Evolutionary conservation across 2,329 filamentous ascomycete species (phyloP).

Genomic region (Talaromyces islandicus): DNA sequence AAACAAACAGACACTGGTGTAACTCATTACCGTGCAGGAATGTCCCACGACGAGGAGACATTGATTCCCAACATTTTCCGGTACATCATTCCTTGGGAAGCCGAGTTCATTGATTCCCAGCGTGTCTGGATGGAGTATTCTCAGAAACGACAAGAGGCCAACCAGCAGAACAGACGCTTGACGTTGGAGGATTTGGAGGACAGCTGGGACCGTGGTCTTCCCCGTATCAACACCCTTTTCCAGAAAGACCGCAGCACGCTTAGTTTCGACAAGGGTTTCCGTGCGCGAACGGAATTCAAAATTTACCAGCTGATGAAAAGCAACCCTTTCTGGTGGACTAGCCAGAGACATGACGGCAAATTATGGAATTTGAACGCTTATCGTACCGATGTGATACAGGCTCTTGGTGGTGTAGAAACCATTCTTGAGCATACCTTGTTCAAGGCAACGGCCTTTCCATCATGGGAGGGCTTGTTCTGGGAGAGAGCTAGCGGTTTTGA

Average conservation of each 20-base stretch:
- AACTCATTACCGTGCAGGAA: constrained; percentile 93
- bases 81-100: constrained; percentile 98
- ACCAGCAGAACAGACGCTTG: constrained; percentile 90
- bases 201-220: constrained; percentile 95
- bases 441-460: constrained; percentile 88
- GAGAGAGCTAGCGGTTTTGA: constrained; percentile 59
- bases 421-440: constrained; percentile 96
- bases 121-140: constrained; percentile 99
- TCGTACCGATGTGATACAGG: constrained; percentile 93
- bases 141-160: constrained; percentile 93
- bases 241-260: constrained; percentile 96
- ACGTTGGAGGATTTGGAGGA: constrained; percentile 96
- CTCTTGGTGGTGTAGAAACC: constrained; percentile 91
- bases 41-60: constrained; percentile 97
- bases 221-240: constrained; percentile 97
- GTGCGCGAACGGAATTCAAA: constrained; percentile 93
- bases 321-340: constrained; percentile 99
- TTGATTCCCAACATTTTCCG: constrained; percentile 98
- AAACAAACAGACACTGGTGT: constrained; percentile 97
- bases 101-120: constrained; percentile 97
- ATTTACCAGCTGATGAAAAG: constrained; percentile 98
- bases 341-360: constrained; percentile 93
- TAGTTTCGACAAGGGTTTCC: constrained; percentile 98
- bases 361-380: constrained; percentile 96
- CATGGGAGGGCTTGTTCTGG: constrained; percentile 96